Evolutionary conservation across 768 basidiomycete species (phyloP).

Genomic region (Trametes punicea): DNA sequence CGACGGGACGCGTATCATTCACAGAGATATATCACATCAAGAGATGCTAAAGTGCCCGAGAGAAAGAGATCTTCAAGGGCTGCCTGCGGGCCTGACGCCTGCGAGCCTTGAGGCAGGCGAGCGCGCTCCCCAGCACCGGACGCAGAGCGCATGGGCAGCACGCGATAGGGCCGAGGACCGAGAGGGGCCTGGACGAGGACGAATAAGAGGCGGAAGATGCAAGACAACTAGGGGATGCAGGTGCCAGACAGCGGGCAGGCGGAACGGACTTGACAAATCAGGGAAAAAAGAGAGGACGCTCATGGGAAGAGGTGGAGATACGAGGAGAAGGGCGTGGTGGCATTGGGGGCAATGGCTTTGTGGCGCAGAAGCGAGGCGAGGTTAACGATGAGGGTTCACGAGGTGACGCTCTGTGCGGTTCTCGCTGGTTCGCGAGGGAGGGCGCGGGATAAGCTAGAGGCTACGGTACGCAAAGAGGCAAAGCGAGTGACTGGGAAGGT

Average conservation of each 20-base stretch:
- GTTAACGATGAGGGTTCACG: not conserved
- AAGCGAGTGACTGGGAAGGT: not conserved
- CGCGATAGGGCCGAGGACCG: no score
- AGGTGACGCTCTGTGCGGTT: no score
- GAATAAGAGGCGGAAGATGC: slow-evolving; percentile 6
- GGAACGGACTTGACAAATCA: not conserved
- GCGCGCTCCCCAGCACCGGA: no score
- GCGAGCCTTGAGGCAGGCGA: no score
- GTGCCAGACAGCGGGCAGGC: not conserved
- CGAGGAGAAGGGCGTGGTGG: slow-evolving; percentile 10
- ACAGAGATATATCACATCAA: not conserved
- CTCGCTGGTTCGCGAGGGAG: not conserved
- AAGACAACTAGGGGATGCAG: not conserved
- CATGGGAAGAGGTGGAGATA: not conserved
- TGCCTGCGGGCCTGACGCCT: no score
- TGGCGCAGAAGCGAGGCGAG: slow-evolving; percentile 21
- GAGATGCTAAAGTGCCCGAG: not conserved
- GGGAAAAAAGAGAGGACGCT: not conserved
- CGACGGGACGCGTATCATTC: not conserved
- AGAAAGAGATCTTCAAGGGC: not conserved
- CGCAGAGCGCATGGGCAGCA: no score
- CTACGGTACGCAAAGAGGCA: not conserved
- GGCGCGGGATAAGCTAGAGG: not conserved
- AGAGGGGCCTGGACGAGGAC: not conserved
- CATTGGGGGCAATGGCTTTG: slow-evolving; percentile 14